phyloP scores from a whole-genome alignment of 2,329 filamentous ascomycete genomes.

The Trichoderma koningii region DNA sequence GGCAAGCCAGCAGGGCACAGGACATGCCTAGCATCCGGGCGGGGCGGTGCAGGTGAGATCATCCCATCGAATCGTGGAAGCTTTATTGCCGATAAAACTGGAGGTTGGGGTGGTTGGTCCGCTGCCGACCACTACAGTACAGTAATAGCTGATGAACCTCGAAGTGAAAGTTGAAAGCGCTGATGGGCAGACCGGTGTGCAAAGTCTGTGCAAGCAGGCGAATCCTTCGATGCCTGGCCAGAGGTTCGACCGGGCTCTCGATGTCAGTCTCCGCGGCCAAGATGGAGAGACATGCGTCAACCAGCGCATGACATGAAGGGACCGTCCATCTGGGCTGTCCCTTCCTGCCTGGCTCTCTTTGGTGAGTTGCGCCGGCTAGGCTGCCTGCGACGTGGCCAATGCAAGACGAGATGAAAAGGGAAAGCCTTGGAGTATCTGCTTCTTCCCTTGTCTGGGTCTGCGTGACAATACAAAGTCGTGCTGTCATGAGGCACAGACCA shows the following conservation, averaged over 20 bases:
- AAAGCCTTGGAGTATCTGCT: neutral
- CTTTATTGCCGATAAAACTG: constrained; percentile 15
- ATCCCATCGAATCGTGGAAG: constrained; percentile 23
- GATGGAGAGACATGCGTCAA: constrained; percentile 8
- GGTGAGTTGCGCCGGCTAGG: neutral
- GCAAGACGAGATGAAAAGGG: constrained; percentile 8
- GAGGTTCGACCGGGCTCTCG: neutral
- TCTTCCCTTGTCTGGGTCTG: neutral
- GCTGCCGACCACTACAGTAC: neutral
- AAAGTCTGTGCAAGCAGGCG: neutral
- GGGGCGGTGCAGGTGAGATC: constrained; percentile 23
- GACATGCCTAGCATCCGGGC: constrained; percentile 17
- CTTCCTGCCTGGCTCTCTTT: neutral
- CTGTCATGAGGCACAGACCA: constrained; percentile 20
- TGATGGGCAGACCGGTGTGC: constrained; percentile 6
- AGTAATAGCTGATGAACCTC: neutral
- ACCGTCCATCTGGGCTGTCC: neutral
- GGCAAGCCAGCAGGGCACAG: constrained; percentile 4
- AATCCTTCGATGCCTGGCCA: constrained; percentile 15
- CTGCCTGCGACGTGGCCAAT: constrained; percentile 17
- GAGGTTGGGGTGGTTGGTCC: constrained; percentile 22
- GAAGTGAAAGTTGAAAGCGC: neutral
- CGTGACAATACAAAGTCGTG: constrained; percentile 2
- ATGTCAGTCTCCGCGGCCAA: constrained; percentile 13
- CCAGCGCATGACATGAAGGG: constrained; percentile 3